phyloP scores from a whole-genome alignment of 495 filamentous ascomycete species.

The Daldinia concentrica region DNA sequence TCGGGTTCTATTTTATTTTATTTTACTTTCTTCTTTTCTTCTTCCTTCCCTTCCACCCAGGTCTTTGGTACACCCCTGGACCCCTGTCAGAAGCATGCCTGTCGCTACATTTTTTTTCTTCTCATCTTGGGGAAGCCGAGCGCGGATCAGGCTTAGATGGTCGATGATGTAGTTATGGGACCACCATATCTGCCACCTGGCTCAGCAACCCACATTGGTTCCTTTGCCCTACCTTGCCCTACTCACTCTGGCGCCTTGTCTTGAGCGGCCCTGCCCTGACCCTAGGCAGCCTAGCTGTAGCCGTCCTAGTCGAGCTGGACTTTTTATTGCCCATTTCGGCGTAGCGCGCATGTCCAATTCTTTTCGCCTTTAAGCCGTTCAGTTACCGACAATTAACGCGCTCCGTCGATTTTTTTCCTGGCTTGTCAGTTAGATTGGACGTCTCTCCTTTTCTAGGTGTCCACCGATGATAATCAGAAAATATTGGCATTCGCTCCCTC shows the following conservation, averaged over 20 bases:
- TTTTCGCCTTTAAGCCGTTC: conserved; percentile 18
- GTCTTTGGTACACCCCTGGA: conserved; percentile 39
- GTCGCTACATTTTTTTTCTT: conserved; percentile 17
- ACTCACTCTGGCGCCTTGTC: conserved; percentile 27
- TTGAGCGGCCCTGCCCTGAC: conserved; percentile 33
- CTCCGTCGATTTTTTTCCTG: conserved; percentile 24
- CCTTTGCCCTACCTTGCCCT: conserved; percentile 23
- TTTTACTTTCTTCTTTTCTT: conserved; percentile 20
- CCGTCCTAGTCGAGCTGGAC: conserved; percentile 39
- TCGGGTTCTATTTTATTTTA: conserved; percentile 12
- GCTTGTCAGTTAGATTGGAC: conserved; percentile 14
- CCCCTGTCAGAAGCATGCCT: conserved; percentile 35
- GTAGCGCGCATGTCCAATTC: conserved; percentile 17
- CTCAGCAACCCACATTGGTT: conserved; percentile 34
- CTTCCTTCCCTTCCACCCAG: conserved; percentile 34
- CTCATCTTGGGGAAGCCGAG: conserved; percentile 46
- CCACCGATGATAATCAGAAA: conserved; percentile 23
- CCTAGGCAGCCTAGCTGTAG: conserved; percentile 41
- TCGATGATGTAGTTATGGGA: conserved; percentile 48
- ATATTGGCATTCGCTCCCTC: conserved; percentile 24
- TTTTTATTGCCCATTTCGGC: conserved; percentile 26
- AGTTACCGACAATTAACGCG: conserved; percentile 18
- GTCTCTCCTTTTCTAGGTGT: conserved; percentile 23
- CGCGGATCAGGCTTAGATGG: conserved; percentile 41
- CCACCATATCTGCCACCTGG: conserved; percentile 44